Percentiles rank a stretch among this genome's conserved stretches.
phyloP scores from a whole-genome alignment of 2,329 filamentous ascomycete species.

The Monosporascus sp. region DNA sequence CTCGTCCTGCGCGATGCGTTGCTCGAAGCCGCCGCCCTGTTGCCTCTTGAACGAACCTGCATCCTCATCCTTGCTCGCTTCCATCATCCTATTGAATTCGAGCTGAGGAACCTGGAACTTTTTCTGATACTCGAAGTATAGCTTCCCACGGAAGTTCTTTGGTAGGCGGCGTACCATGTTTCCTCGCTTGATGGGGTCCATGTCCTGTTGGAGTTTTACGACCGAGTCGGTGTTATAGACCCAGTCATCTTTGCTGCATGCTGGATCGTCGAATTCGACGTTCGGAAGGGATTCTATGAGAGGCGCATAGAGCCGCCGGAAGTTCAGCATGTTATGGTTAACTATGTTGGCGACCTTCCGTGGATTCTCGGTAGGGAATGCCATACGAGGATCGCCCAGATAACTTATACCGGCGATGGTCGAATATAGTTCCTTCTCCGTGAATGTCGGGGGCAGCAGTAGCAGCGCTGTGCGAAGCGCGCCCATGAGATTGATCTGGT shows the following conservation, averaged over 20 bases:
- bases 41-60: slow-evolving; percentile 63
- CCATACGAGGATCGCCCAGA: slow-evolving; percentile 94
- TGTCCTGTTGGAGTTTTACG: slow-evolving; percentile 73
- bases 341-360: slow-evolving; percentile 94
- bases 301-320: slow-evolving; percentile 84
- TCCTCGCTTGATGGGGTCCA: slow-evolving; percentile 82
- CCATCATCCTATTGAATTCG: slow-evolving; percentile 82
- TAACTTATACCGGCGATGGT: slow-evolving; percentile 93
- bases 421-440: slow-evolving; percentile 80
- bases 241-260: slow-evolving; percentile 55
- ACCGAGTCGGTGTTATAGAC: slow-evolving; percentile 58
- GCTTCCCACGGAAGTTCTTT: slow-evolving; percentile 74
- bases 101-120: slow-evolving; percentile 79
- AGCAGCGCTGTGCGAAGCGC: slow-evolving; percentile 86
- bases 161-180: slow-evolving; percentile 96
- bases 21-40: slow-evolving; percentile 80
- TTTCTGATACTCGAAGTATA: slow-evolving; percentile 93
- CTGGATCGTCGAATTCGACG: slow-evolving; percentile 65
- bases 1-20: slow-evolving; percentile 69
- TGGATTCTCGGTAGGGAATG: slow-evolving; percentile 81
- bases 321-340: slow-evolving; percentile 82
- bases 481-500: slow-evolving; percentile 91
- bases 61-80: slow-evolving; percentile 66
- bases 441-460: slow-evolving; percentile 77
- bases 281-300: slow-evolving; percentile 89